Evolutionary conservation across 148 eudicot species (phyloP).

Genomic region (Fagopyrum tataricum): DNA sequence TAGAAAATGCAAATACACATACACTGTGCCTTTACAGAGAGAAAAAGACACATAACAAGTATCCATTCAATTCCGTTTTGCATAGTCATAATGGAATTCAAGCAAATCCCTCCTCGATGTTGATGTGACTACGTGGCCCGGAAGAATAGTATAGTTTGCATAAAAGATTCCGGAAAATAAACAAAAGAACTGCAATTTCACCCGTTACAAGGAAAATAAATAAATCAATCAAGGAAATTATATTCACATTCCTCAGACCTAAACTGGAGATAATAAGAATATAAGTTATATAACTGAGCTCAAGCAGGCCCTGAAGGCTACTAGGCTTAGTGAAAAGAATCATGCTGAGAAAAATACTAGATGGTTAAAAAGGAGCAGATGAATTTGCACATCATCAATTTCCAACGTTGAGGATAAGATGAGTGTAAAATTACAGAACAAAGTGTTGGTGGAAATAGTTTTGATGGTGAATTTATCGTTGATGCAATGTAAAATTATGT

Average conservation of each 20-base stretch:
- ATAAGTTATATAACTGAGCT: neutral
- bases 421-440: neutral
- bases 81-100: neutral
- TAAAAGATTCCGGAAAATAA: neutral
- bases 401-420: too few relatives aligned
- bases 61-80: neutral
- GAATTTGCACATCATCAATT: too few relatives aligned
- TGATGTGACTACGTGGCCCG: neutral
- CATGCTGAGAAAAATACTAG: neutral
- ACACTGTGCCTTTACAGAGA: neutral
- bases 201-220: neutral
- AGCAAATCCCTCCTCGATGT: neutral
- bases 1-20: conserved; percentile 1
- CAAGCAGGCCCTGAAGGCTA: neutral
- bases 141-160: neutral
- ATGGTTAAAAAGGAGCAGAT: too few relatives aligned
- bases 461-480: neutral
- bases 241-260: neutral
- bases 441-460: neutral
- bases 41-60: neutral
- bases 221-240: neutral
- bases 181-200: neutral
- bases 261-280: neutral
- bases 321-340: neutral
- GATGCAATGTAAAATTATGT: neutral